Conservation (phyloP, 129 eudicot species). For the Centella asiatica region DNA sequence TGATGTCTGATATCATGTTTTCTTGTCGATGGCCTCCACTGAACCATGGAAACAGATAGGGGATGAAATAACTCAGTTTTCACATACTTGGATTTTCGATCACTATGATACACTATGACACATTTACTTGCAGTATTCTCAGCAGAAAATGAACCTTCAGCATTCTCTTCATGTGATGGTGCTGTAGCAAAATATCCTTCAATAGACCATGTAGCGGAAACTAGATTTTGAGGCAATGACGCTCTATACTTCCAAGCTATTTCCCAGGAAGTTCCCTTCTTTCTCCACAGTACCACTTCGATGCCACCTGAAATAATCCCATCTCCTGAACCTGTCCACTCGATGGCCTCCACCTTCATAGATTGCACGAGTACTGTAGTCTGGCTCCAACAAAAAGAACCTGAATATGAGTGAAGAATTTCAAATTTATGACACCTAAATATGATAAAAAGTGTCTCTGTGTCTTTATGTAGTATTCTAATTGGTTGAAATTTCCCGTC, state of each 20-base stretch:
- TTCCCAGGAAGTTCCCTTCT: constrained; percentile 62
- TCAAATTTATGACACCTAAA: no score
- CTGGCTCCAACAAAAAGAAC: constrained; percentile 99
- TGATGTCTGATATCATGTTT: constrained; percentile 32
- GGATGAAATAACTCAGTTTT: constrained; percentile 72
- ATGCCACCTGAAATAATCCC: constrained; percentile 78
- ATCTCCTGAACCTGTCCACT: constrained; percentile 89
- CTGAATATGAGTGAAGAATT: constrained; percentile 90
- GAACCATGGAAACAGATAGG: constrained; percentile 60
- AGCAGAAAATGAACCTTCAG: constrained; percentile 25
- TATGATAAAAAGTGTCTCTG: no score
- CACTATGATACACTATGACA: constrained; percentile 48
- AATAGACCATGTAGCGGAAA: constrained; percentile 67
- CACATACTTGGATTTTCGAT: constrained; percentile 37
- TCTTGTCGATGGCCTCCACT: constrained; percentile 79
- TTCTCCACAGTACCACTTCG: constrained; percentile 73
- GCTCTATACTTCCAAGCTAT: constrained; percentile 65
- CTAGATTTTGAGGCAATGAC: constrained; percentile 50
- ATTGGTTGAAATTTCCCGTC: no score
- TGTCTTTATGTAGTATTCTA: no score
- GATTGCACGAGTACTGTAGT: constrained; percentile 64
- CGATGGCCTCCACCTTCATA: constrained; percentile 49
- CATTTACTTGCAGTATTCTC: constrained; percentile 18
- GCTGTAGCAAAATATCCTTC: constrained; percentile 74
- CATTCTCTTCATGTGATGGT: constrained; percentile 27